phyloP scores from a whole-genome alignment of 345 rosid species.

The Iberis pinnata region DNA sequence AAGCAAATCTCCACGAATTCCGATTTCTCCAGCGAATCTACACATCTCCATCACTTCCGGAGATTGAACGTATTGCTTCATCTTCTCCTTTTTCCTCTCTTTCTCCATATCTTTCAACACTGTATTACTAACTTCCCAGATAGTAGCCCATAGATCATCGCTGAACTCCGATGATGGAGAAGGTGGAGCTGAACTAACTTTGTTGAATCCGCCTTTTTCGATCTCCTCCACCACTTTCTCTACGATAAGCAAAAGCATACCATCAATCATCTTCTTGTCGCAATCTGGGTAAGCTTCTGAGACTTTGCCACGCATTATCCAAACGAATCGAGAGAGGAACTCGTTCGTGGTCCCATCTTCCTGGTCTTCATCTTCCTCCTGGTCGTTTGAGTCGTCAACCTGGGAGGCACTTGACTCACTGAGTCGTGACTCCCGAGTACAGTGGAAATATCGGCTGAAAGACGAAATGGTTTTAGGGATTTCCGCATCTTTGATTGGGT shows the following conservation, averaged over 20 bases:
- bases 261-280: slow-evolving; percentile 53
- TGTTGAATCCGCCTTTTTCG: slow-evolving; percentile 50
- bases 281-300: slow-evolving; percentile 48
- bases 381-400: slow-evolving; percentile 14
- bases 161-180: slow-evolving; percentile 42
- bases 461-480: slow-evolving; percentile 17
- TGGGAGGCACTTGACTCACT: slow-evolving; percentile 24
- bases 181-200: slow-evolving; percentile 30
- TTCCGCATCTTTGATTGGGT: slow-evolving; percentile 7
- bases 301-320: slow-evolving; percentile 74
- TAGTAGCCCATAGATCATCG: slow-evolving; percentile 69
- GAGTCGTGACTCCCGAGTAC: slow-evolving; percentile 30
- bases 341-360: slow-evolving; percentile 59
- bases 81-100: slow-evolving; percentile 71
- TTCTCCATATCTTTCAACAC: slow-evolving; percentile 83
- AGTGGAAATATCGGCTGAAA: slow-evolving; percentile 36
- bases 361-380: slow-evolving; percentile 41
- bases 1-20: slow-evolving; percentile 78
- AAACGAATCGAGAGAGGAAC: slow-evolving; percentile 72
- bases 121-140: slow-evolving; percentile 72
- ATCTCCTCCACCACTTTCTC: slow-evolving; percentile 65
- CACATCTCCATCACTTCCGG: slow-evolving; percentile 79
- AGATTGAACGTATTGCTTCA: slow-evolving; percentile 62
- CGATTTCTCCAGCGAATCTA: slow-evolving; percentile 82
- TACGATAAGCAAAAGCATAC: slow-evolving; percentile 72